A percentile compares a stretch with the other conserved stretches of the same genome.
These are phyloP conservation scores for Solanum habrochaites DNA, from an alignment of 257 asterid species.

Conservation along the genomic window DNA sequence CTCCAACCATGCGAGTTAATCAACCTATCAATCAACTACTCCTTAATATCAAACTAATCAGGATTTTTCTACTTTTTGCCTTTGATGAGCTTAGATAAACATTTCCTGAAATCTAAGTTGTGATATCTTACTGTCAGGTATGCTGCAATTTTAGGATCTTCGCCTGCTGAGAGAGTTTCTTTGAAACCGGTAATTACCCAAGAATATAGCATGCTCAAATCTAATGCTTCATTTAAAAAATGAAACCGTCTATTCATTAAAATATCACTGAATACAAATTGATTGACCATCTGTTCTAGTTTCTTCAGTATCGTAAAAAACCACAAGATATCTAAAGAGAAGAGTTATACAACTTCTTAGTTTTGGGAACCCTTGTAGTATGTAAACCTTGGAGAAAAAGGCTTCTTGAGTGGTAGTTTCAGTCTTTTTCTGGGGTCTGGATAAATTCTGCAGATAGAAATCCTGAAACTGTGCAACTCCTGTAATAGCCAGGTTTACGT, in stretches of 20 bases:
- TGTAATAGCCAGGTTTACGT: neutral
- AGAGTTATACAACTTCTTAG: neutral
- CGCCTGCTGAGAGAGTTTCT: conserved; percentile 49
- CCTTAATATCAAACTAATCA: neutral
- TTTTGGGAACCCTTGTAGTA: neutral
- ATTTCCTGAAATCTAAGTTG: neutral
- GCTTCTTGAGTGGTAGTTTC: neutral
- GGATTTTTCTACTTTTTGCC: neutral
- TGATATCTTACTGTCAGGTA: conserved; percentile 38
- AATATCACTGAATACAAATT: neutral
- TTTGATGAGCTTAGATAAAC: neutral
- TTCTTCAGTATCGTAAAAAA: neutral
- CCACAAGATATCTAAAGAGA: neutral
- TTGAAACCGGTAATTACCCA: conserved; percentile 62
- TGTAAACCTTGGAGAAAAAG: neutral
- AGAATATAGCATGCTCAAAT: neutral
- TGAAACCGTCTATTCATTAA: neutral
- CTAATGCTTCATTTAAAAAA: neutral
- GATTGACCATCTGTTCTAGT: neutral
- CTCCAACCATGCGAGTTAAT: neutral
- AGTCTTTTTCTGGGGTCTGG: neutral
- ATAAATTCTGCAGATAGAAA: neutral
- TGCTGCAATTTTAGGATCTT: conserved; percentile 90
- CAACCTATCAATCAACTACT: neutral
- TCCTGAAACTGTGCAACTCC: neutral